A percentile compares a stretch with the other conserved stretches of the same genome.
Conservation (phyloP, 371 early-diverging fungal genomes). For the Mucor plumbeus region DNA sequence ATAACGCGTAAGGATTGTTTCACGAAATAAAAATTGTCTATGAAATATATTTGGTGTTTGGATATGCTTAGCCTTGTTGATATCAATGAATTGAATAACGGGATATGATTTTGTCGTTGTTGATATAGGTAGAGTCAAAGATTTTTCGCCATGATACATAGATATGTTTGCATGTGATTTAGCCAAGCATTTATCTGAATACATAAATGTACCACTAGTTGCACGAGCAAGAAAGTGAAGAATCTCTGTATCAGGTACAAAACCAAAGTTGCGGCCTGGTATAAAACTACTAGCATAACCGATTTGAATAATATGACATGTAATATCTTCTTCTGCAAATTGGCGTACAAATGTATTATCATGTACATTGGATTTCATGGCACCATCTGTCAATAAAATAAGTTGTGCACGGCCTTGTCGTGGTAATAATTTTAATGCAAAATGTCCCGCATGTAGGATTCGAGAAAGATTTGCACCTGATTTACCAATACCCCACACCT, state of each 20-base stretch:
- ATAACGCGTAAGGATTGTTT: constrained; percentile 31
- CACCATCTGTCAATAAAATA: constrained; percentile 89
- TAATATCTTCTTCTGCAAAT: constrained; percentile 73
- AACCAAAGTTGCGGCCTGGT: constrained; percentile 85
- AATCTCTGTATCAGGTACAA: constrained; percentile 88
- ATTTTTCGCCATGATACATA: constrained; percentile 1
- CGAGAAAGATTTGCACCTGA: constrained; percentile 67
- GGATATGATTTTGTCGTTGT: constrained; percentile 12
- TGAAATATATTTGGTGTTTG: constrained; percentile 41
- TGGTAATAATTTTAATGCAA: constrained; percentile 77
- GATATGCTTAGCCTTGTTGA: constrained; percentile 28
- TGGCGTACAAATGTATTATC: constrained; percentile 61
- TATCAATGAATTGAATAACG: constrained; percentile 18
- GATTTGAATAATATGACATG: constrained; percentile 85
- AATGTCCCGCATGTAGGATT: constrained; percentile 74
- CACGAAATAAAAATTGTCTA: constrained; percentile 37
- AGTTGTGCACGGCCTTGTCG: constrained; percentile 72
- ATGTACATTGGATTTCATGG: constrained; percentile 70
- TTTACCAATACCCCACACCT: constrained; percentile 67
- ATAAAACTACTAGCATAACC: constrained; percentile 78
- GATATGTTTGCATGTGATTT: not conserved
- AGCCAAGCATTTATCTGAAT: constrained; percentile 69
- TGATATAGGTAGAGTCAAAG: not conserved
- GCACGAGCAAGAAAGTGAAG: constrained; percentile 82
- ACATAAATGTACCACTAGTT: constrained; percentile 82